Evolutionary conservation across 805 yeast species (phyloP).

Genomic region (Kuraishia capsulata): DNA sequence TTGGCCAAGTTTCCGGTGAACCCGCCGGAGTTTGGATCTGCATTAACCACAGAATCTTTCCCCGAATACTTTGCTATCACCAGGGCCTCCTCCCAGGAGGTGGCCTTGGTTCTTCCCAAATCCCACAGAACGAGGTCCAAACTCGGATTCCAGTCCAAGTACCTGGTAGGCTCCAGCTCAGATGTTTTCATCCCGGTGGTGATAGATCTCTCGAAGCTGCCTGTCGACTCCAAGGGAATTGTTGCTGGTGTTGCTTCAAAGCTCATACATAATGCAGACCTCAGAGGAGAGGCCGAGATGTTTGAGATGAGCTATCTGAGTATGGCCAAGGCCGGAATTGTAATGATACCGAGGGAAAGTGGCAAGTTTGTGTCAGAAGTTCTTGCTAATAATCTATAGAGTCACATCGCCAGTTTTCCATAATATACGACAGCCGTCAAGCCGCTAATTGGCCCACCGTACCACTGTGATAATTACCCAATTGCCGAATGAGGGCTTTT

Average conservation of each 20-base stretch:
- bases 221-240: constrained; percentile 54
- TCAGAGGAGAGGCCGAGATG: constrained; percentile 12
- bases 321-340: constrained; percentile 50
- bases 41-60: constrained; percentile 10
- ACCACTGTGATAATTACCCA: too few species aligned
- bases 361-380: constrained; percentile 11
- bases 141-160: constrained; percentile 29
- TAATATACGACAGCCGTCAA: too few species aligned
- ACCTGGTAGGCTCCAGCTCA: constrained; percentile 45
- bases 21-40: constrained; percentile 4
- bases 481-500: too few species aligned
- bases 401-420: too few species aligned
- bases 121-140: constrained; percentile 23
- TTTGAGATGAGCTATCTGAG: constrained; percentile 51
- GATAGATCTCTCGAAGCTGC: constrained; percentile 43
- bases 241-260: constrained; percentile 56
- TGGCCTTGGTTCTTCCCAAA: constrained; percentile 38
- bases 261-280: constrained; percentile 24
- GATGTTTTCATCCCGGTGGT: constrained; percentile 50
- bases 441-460: too few species aligned
- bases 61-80: constrained; percentile 44
- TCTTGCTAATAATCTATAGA: too few species aligned
- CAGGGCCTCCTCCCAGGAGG: constrained; percentile 39
- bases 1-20: constrained; percentile 11
- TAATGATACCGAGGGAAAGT: constrained; percentile 48